phyloP scores from a whole-genome alignment of 257 asterid species.

The Primulina tabacum region DNA sequence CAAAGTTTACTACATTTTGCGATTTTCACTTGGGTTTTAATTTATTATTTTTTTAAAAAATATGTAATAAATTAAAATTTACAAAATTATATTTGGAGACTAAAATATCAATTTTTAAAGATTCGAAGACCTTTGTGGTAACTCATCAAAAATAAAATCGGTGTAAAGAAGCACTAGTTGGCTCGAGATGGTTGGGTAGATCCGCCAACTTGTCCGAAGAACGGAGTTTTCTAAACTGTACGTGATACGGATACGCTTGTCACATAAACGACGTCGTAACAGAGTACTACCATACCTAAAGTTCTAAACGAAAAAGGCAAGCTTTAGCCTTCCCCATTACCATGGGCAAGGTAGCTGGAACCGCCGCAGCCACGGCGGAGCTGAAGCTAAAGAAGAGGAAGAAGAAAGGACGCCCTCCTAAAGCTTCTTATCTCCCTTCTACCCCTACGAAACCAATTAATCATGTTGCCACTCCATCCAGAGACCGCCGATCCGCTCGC shows the following conservation, averaged over 20 bases:
- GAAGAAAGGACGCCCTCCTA: constrained; percentile 53
- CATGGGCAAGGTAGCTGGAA: constrained; percentile 67
- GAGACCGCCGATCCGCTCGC: constrained; percentile 53
- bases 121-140: no score
- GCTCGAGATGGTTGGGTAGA: no score
- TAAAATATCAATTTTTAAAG: no score
- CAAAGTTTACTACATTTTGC: no score
- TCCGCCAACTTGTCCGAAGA: background rate
- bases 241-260: background rate
- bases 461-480: constrained; percentile 14
- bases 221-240: background rate
- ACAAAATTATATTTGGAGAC: no score
- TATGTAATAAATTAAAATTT: no score
- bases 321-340: constrained; percentile 14
- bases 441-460: constrained; percentile 30
- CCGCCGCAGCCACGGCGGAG: constrained; percentile 35
- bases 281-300: background rate
- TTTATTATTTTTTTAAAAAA: no score
- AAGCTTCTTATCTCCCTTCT: constrained; percentile 36
- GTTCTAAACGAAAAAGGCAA: background rate
- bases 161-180: no score
- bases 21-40: no score
- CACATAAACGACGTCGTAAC: background rate
- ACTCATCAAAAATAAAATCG: no score
- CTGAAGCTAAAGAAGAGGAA: constrained; percentile 57